phyloP scores from a whole-genome alignment of 768 basidiomycete species.

The Pulveroboletus sp. region DNA sequence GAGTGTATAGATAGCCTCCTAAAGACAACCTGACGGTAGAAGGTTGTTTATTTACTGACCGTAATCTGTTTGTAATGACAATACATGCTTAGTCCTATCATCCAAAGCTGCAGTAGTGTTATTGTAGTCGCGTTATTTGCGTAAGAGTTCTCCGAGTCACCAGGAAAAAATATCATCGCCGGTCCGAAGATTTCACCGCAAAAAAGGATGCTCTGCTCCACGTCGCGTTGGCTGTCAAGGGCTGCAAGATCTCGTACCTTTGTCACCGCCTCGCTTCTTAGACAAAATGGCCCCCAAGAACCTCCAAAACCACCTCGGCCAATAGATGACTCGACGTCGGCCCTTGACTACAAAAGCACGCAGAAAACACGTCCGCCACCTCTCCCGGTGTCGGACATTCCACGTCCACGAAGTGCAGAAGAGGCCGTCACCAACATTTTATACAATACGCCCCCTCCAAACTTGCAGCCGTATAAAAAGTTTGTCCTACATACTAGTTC shows the following conservation, averaged over 20 bases:
- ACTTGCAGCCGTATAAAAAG: slow-evolving; percentile 91
- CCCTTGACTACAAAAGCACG: slow-evolving; percentile 83
- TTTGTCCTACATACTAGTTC: slow-evolving; percentile 30
- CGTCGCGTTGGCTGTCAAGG: slow-evolving; percentile 20
- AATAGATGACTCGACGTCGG: slow-evolving; percentile 92
- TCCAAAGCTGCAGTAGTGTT: no score
- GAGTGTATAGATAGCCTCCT: slow-evolving; percentile 54
- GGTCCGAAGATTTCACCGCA: neutral
- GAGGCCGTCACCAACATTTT: slow-evolving; percentile 97
- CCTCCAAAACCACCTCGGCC: slow-evolving; percentile 73
- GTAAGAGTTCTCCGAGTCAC: neutral
- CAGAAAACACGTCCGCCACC: slow-evolving; percentile 77
- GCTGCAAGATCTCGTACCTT: slow-evolving; percentile 22
- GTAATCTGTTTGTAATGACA: no score
- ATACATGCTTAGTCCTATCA: no score
- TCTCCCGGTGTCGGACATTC: slow-evolving; percentile 82
- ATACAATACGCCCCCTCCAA: slow-evolving; percentile 93
- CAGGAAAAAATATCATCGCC: neutral
- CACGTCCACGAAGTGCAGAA: slow-evolving; percentile 80
- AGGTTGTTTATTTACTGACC: neutral
- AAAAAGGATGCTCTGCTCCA: slow-evolving; percentile 8
- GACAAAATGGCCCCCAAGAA: slow-evolving; percentile 15
- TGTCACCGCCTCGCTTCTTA: slow-evolving; percentile 13
- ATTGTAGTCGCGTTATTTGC: no score
- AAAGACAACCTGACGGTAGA: slow-evolving; percentile 25